phyloP scores from a whole-genome alignment of 805 yeast species.

The Wickerhamomyces tratensis region DNA sequence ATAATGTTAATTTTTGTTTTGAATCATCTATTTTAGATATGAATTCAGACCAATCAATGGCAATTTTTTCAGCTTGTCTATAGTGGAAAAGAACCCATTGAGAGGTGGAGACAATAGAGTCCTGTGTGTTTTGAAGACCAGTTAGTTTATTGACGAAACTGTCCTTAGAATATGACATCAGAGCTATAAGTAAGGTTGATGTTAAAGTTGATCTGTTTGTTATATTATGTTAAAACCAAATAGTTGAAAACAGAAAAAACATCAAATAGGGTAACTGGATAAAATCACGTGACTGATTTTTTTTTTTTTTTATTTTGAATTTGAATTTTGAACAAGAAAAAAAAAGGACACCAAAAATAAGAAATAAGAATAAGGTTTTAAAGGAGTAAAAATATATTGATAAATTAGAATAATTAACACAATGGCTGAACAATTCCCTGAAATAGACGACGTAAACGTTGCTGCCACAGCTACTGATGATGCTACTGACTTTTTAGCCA shows the following conservation, averaged over 20 bases:
- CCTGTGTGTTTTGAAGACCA: conserved; percentile 50
- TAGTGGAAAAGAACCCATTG: conserved; percentile 70
- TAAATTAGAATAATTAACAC: not conserved
- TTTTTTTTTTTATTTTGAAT: no score
- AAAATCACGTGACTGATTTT: no score
- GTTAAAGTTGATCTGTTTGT: no score
- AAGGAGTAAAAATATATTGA: no score
- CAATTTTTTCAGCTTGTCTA: conserved; percentile 43
- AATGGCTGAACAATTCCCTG: conserved; percentile 77
- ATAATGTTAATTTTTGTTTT: conserved; percentile 40
- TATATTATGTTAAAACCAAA: no score
- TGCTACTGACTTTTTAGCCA: conserved; percentile 49
- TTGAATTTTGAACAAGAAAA: no score
- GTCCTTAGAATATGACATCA: conserved; percentile 40
- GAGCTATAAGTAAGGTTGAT: no score
- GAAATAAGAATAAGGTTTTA: no score
- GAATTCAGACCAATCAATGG: conserved; percentile 39
- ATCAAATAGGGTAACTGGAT: no score
- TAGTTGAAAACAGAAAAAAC: no score
- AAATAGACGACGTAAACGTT: conserved; percentile 37
- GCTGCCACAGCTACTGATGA: conserved; percentile 25
- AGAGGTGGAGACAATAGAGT: conserved; percentile 62
- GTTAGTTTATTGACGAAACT: conserved; percentile 37
- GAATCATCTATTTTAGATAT: conserved; percentile 21
- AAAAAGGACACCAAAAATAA: no score